Base-by-base conservation (phyloP, 371 early-diverging fungal species). In the Ecytonucleospora hepatopenaei region DNA sequence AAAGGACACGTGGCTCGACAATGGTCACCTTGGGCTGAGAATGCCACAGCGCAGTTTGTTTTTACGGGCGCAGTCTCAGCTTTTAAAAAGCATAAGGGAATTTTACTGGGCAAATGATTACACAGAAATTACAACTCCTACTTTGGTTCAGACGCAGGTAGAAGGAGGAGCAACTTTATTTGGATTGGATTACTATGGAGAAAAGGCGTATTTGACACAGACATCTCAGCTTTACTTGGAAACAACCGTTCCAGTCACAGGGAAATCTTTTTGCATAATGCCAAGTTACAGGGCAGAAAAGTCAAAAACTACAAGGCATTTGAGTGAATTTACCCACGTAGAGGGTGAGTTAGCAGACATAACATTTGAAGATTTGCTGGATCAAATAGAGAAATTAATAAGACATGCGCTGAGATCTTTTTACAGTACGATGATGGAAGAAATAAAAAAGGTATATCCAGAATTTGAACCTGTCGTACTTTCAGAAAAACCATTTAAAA, bases 221-320 rank as follows among this genome's bases (percentile, higher is more conserved):
- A 90, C 93, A 27, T 93, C 94, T 26, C 97, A 98, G 82, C 86
- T 98, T 49, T 98, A 98, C 75, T 83, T 98, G 58, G 99, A 98
- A 79, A 96, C 97, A 3, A 90, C 87, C 68, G 84, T 91, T 58
- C 91, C 99, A 17, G 85, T 94, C 5, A 80, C 94, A 71, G 93
- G 93, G 48, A 92, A 91, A 71, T 91, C 91, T 15, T 98, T 88
- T 83, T 93, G 93, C 80, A 87, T 97, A 71, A 87, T 90, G 56
- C 92, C 92, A 79, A 92, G 93, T 8, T 98, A 89, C 84, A 86
- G 99, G 73, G 99, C 99, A n/a, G 99, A 98, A 78, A 93, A 91
- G 75, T 91, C 92, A 27, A 89, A 90, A 80, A 98, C 99, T n/a
- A 86, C 94, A 65, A 84, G 99, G 58, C 99, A 98, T 77, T 83